phyloP scores from a whole-genome alignment of 1,284 basidiomycete genomes.

The Heterobasidion irregulare region DNA sequence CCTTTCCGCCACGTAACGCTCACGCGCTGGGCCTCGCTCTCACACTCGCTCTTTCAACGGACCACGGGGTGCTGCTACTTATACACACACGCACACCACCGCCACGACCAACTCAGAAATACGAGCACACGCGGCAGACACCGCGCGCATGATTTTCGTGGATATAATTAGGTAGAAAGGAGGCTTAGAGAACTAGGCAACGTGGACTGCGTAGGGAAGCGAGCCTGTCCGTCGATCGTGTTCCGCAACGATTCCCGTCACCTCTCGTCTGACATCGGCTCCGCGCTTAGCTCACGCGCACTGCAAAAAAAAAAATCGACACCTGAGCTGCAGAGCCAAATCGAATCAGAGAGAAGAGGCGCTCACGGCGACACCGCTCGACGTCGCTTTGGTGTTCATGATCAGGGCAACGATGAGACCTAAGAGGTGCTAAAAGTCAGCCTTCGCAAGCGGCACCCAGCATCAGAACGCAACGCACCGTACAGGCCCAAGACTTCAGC shows the following conservation, averaged over 20 bases:
- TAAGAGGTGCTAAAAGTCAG: not conserved
- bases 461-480: constrained; percentile 35
- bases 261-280: not conserved
- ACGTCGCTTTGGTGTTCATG: constrained; percentile 67
- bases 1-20: no score
- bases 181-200: not conserved
- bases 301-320: not conserved
- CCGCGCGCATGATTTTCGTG: not conserved
- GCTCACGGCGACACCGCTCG: constrained; percentile 11
- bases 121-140: not conserved
- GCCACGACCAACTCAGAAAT: no score
- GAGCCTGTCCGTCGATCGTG: not conserved
- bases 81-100: no score
- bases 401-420: constrained; percentile 85
- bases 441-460: constrained; percentile 15
- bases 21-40: no score
- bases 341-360: not conserved
- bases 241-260: not conserved
- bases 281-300: not conserved
- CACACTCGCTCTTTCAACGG: no score
- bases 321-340: not conserved
- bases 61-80: no score
- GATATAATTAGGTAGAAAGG: not conserved
- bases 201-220: not conserved
- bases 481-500: constrained; percentile 91